Percentiles rank a stretch among this genome's conserved stretches.
phyloP scores from a whole-genome alignment of 176 grass and related monocot species.

The Elaeis guineensis region DNA sequence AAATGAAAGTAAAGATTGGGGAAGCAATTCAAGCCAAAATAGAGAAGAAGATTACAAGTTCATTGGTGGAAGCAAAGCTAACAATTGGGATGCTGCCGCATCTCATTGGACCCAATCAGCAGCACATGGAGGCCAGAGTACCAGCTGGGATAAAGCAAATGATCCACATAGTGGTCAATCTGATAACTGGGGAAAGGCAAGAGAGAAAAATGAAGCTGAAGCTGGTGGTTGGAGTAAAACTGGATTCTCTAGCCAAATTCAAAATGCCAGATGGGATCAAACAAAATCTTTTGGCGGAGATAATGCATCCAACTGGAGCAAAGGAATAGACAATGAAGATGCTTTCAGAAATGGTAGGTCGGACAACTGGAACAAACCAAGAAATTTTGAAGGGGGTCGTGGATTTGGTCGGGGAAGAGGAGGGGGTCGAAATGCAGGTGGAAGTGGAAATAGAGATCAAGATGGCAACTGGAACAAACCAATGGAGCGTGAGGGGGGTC shows the following conservation, averaged over 20 bases:
- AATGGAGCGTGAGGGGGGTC: conserved; percentile 23
- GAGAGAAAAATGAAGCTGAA: conserved; percentile 3
- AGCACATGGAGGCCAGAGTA: not conserved
- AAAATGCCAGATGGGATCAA: not conserved
- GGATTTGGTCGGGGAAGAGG: conserved; percentile 34
- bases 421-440: conserved; percentile 19
- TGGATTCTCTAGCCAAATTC: conserved; percentile 22
- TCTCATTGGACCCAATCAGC: not conserved
- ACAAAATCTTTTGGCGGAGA: conserved; percentile 18
- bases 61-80: not conserved
- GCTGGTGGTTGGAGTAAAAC: conserved; percentile 23
- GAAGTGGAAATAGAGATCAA: conserved; percentile 21
- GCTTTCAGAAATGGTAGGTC: conserved; percentile 22
- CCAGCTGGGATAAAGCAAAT: no score
- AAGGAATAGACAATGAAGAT: conserved; percentile 21
- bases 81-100: not conserved
- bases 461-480: conserved; percentile 32
- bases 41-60: not conserved
- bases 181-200: not conserved
- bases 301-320: conserved; percentile 32
- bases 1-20: conserved; percentile 1
- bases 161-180: no score
- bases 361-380: conserved; percentile 29
- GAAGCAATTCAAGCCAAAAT: not conserved
- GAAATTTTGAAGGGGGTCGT: conserved; percentile 32